These are phyloP conservation scores for Nigrospora sphaerica DNA, from an alignment of 2,329 filamentous ascomycete species.

Conservation along the genomic window DNA sequence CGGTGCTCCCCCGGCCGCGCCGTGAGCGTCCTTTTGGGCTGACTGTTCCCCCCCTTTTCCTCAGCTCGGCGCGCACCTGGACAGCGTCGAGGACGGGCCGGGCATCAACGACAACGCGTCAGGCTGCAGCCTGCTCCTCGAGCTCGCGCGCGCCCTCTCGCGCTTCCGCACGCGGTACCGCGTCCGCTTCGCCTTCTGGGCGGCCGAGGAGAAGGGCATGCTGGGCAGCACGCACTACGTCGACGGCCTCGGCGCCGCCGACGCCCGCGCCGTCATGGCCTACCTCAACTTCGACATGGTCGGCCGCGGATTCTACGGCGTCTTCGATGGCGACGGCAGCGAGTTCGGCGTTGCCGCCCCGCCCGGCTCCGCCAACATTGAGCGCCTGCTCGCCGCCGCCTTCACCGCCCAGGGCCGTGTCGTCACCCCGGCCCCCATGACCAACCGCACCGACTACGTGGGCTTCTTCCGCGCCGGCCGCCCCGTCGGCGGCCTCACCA, in stretches of 20 bases:
- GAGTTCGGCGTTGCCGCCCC: slow-evolving; percentile 47
- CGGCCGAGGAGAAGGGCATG: slow-evolving; percentile 56
- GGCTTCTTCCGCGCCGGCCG: slow-evolving; percentile 27
- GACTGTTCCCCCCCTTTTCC: too few relatives aligned
- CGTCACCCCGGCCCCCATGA: slow-evolving; percentile 56
- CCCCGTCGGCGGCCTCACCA: slow-evolving; percentile 62
- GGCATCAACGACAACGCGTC: slow-evolving; percentile 63
- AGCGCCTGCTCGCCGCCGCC: slow-evolving; percentile 43
- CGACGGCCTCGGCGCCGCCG: slow-evolving; percentile 24
- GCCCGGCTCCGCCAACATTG: slow-evolving; percentile 46
- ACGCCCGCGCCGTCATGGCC: slow-evolving; percentile 32
- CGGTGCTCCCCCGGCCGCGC: too few relatives aligned
- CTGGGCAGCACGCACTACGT: slow-evolving; percentile 54
- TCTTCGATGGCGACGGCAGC: slow-evolving; percentile 47
- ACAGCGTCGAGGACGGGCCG: slow-evolving; percentile 53
- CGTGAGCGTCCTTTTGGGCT: too few relatives aligned
- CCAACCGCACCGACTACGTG: slow-evolving; percentile 60
- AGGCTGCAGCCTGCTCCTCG: slow-evolving; percentile 50
- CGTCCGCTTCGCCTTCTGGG: slow-evolving; percentile 60
- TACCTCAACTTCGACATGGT: slow-evolving; percentile 62
- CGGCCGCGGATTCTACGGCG: slow-evolving; percentile 21
- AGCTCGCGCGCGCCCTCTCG: slow-evolving; percentile 52
- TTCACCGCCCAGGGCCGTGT: slow-evolving; percentile 35
- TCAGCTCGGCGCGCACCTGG: slow-evolving; percentile 49
- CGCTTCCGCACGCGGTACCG: slow-evolving; percentile 48